Base-by-base conservation (phyloP, 805 yeast species). In the Debaryomyces maramus region DNA sequence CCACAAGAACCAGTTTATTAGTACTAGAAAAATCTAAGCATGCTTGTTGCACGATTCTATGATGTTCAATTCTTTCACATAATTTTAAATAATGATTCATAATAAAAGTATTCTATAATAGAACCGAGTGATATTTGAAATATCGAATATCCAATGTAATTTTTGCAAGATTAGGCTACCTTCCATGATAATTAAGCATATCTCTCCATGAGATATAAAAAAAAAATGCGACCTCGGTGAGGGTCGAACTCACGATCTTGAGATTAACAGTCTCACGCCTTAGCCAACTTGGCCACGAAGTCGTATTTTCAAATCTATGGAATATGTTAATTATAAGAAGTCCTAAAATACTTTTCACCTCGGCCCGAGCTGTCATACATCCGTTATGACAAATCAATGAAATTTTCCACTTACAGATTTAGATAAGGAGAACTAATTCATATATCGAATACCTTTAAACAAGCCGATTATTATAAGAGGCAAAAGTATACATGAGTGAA, bases 1-100 rank as follows among this genome's bases (percentile, higher is more conserved):
- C 97, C 11, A 87, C 96, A 1, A 73, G 97, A 50, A 82, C 90
- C 3, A 83, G 93, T 55, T 65, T 88, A 40, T 63, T 88, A 24
- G 56, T 57, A 21, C 47, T 52, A 14, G 64, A 61, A 24, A 58
- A 57, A 33, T 52, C 60, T 3, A 48, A 47, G 30, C 51, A 38
- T 44, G 47, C 61, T 8, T 69, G 74, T 46, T 69, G 74, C 49
- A 47, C 53, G 4, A 60, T 69, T 20, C 43, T 63, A 29, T 64
- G 46, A 29, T n/a, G n/a, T n/a, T n/a, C n/a, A n/a, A n/a, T n/a
- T n/a, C n/a, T n/a, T n/a, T n/a, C n/a, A n/a, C n/a, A 31, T 17
- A 14, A 16, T 31, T 10, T 21, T 21, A 20, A 32, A n/a, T n/a
- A 11, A 18, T 17, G 5, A 18, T 17, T 17, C 10, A n/a, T 11